Percentiles rank a stretch among this genome's conserved stretches.
Evolutionary conservation across 306 rosid genomes (phyloP).

Genomic region (Begonia fuchsioides): DNA sequence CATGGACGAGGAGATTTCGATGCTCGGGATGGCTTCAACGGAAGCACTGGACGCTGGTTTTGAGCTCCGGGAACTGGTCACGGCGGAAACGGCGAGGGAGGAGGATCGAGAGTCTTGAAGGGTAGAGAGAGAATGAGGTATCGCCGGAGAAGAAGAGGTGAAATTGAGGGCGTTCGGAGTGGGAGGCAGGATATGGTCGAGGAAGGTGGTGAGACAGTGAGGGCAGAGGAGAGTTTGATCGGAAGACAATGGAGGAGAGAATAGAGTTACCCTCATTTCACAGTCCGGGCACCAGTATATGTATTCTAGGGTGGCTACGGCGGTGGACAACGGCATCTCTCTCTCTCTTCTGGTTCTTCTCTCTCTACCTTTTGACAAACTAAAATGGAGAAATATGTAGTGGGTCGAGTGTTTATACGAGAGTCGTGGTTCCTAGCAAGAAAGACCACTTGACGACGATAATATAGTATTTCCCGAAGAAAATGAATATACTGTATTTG

Average conservation of each 20-base stretch:
- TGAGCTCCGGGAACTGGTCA: background rate
- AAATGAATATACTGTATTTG: no score
- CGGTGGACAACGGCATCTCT: conserved; percentile 1
- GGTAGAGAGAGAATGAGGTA: conserved; percentile 12
- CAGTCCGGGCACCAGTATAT: conserved; percentile 81
- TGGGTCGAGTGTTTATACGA: no score
- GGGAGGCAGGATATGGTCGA: conserved; percentile 27
- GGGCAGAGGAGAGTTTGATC: conserved; percentile 25
- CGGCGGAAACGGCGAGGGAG: background rate
- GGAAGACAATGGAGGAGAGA: conserved; percentile 5
- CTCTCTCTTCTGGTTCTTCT: background rate
- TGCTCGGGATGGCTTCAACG: conserved; percentile 15
- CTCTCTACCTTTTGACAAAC: background rate
- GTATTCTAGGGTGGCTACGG: conserved; percentile 11
- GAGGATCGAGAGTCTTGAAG: conserved; percentile 8
- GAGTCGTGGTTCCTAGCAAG: no score
- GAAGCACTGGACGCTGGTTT: conserved; percentile 13
- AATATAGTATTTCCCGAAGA: no score
- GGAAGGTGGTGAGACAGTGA: conserved; percentile 41
- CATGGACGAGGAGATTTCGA: conserved; percentile 14
- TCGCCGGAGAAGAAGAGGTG: conserved; percentile 4
- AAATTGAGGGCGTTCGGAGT: conserved; percentile 14
- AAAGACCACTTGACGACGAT: no score
- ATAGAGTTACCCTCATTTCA: conserved; percentile 59
- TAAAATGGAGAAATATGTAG: no score